These are phyloP conservation scores for Rosa rugosa DNA, from an alignment of 306 rosid species.

Conservation along the genomic window DNA sequence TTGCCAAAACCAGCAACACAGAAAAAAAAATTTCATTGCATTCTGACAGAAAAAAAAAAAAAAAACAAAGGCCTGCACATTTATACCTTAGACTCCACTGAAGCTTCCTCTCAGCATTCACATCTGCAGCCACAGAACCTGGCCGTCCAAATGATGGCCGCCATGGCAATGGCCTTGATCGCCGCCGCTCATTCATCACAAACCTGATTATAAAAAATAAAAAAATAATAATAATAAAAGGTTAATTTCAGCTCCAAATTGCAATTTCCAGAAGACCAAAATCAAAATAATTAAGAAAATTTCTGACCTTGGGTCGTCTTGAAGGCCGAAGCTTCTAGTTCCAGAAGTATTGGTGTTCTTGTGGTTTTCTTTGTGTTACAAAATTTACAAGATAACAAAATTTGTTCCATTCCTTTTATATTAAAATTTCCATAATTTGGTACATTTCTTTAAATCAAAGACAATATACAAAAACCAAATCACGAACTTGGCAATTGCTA, in stretches of 20 bases:
- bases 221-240: not conserved
- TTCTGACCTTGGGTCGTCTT: conserved; percentile 9
- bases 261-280: conserved; percentile 10
- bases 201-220: conserved; percentile 12
- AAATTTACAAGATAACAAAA: too few species aligned
- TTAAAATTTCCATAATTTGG: not conserved
- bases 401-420: too few species aligned
- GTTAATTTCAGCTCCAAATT: not conserved
- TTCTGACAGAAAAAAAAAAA: not conserved
- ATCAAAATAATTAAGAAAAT: not conserved
- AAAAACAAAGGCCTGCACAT: not conserved
- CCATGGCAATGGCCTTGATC: conserved; percentile 48
- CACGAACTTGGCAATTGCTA: not conserved
- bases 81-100: conserved; percentile 60
- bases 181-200: conserved; percentile 25
- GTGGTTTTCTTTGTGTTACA: too few species aligned
- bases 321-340: not conserved
- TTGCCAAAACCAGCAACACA: not conserved
- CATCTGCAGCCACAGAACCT: conserved; percentile 32
- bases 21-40: too few species aligned
- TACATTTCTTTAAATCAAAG: not conserved
- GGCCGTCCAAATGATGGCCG: conserved; percentile 58
- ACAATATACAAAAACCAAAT: not conserved
- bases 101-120: conserved; percentile 44
- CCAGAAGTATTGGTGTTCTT: not conserved